Evolutionary conservation across 176 grass and related monocot species (phyloP), one percentile per base, ranked within the genome.

Genomic region (Bothriochloa decipiens): DNA sequence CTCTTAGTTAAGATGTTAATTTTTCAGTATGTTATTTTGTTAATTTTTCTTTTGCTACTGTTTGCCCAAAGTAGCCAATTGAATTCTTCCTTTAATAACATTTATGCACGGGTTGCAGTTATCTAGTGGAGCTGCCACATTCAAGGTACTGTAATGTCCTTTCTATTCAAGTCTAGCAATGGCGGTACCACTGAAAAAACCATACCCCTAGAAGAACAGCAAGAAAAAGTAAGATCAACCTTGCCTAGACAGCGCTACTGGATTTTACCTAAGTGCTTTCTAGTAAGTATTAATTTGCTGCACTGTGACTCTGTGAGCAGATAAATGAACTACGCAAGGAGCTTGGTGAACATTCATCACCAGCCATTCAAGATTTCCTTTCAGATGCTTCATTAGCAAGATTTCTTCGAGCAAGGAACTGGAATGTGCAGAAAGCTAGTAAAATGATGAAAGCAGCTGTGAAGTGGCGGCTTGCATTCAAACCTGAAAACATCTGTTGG

Each of bases 361-460:
- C 47, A 86, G 76, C 28, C 35, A 83, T 92, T 50, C 80, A 89
- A 46, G 68, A 16, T 23, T 92, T 92, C 80, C 89, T 89, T 84
- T 90, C 86, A 20, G 83, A 92, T 95, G 90, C 80, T 16, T 82
- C 86, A 1, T 33, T 90, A 75, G 74, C 77, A 1, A 84, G 90
- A 83, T 90, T 88, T 75, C 93, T 95, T 77, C 83, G 76, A 77
- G 88, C 93, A 28, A 92, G 88, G 78, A 95, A 72, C 72, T 95
- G 90, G 93, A 92, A 90, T 67, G 76, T 86, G 7, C 88, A 87
- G 49, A 95, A 95, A 83, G 83, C 88, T 7, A 92, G 75, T 90
- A 95, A 95, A 84, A 81, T 95, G 88, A 81, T 95, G 27, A 90
- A 95, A 84, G 66, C 82, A 70, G 84, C 86, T 29, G 60, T 95